Percentiles rank a stretch among this genome's conserved stretches.
These are phyloP conservation scores for Talaromyces sp. DNA, from an alignment of 2,329 filamentous ascomycete species.

Conservation along the genomic window DNA sequence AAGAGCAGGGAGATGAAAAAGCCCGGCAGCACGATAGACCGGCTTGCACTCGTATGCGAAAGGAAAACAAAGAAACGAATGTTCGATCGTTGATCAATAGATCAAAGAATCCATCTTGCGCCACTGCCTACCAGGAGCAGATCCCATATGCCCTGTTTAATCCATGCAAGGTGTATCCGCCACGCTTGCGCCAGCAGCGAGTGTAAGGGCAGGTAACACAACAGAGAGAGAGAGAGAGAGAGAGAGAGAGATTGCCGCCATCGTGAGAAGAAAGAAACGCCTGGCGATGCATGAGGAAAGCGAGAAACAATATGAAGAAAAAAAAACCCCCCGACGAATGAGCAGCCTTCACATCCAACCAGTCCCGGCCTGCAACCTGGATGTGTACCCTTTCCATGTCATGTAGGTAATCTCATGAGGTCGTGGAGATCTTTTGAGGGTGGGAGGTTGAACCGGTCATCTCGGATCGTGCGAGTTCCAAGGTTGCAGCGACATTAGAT, in stretches of 20 bases:
- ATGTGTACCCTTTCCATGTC: not conserved
- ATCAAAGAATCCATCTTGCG: conserved; percentile 20
- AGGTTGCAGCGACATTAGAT: conserved; percentile 22
- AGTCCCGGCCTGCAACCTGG: conserved; percentile 18
- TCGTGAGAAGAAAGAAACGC: conserved; percentile 33
- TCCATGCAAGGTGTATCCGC: conserved; percentile 26
- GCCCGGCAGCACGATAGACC: not conserved
- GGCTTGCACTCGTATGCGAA: conserved; percentile 11
- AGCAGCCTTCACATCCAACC: not conserved
- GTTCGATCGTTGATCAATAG: conserved; percentile 24
- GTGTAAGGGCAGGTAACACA: conserved; percentile 4
- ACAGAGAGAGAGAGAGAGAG: not conserved
- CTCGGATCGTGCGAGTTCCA: too few species aligned
- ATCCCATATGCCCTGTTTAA: conserved; percentile 24
- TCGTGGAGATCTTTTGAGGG: not conserved
- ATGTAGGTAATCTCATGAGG: conserved; percentile 3
- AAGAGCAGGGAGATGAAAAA: conserved; percentile 7
- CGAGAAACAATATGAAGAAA: not conserved
- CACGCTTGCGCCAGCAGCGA: conserved; percentile 16
- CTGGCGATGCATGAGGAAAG: conserved; percentile 33
- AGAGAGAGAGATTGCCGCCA: conserved; percentile 22
- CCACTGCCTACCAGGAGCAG: conserved; percentile 31
- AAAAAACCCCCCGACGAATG: too few species aligned
- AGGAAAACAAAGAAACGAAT: conserved; percentile 12
- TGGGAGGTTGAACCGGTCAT: not conserved